Evolutionary conservation across 2,329 filamentous ascomycete species (phyloP).

Genomic region (Amylocarpus encephaloides): DNA sequence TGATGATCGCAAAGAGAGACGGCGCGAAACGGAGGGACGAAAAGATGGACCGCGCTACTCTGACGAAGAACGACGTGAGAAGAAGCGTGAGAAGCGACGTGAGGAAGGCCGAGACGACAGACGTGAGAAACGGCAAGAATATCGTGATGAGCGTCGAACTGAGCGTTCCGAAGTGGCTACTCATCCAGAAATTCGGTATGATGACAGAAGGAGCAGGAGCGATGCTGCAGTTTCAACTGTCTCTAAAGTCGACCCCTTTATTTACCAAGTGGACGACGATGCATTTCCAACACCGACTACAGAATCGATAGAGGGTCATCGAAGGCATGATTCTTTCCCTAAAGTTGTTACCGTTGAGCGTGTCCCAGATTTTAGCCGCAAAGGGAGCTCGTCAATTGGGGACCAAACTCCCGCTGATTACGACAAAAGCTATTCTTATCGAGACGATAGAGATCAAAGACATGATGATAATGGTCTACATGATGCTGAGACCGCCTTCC

Average conservation of each 20-base stretch:
- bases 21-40: slow-evolving; percentile 22
- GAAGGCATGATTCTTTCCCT: slow-evolving; percentile 30
- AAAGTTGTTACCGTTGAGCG: slow-evolving; percentile 48
- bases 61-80: slow-evolving; percentile 20
- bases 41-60: slow-evolving; percentile 17
- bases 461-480: slow-evolving; percentile 28
- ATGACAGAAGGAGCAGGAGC: slow-evolving; percentile 25
- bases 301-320: slow-evolving; percentile 13
- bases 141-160: slow-evolving; percentile 23
- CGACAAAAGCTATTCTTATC: slow-evolving; percentile 9
- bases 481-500: slow-evolving; percentile 39
- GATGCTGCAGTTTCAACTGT: slow-evolving; percentile 24
- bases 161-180: slow-evolving; percentile 14
- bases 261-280: slow-evolving; percentile 49
- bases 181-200: slow-evolving; percentile 14
- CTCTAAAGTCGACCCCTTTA: slow-evolving; percentile 47
- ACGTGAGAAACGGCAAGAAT: slow-evolving; percentile 32
- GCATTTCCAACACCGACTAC: slow-evolving; percentile 44
- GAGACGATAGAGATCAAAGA: slow-evolving; percentile 13
- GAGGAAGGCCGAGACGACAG: slow-evolving; percentile 30
- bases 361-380: slow-evolving; percentile 38
- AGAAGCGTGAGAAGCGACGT: slow-evolving; percentile 24
- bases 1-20: slow-evolving; percentile 21
- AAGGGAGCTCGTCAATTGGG: slow-evolving; percentile 24
- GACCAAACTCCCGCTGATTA: slow-evolving; percentile 17